These are phyloP conservation scores for Globisporangium heterothallicum DNA, from an alignment of 352 stramenopile genomes.

Conservation along the genomic window DNA sequence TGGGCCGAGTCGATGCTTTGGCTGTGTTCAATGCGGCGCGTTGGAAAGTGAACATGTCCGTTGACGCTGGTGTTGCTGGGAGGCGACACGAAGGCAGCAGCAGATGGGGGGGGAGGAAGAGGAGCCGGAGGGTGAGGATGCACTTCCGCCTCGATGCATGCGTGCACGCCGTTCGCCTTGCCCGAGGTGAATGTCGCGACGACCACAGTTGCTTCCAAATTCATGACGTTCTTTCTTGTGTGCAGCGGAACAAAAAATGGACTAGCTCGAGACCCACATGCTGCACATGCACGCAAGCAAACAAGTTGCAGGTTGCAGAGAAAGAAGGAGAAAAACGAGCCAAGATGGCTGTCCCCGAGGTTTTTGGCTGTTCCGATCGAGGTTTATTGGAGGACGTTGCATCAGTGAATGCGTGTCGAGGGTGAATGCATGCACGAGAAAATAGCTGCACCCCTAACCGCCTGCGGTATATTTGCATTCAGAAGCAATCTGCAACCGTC, in stretches of 20 bases:
- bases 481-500: background rate
- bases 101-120: background rate
- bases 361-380: background rate
- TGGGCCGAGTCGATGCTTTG: constrained; percentile 36
- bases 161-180: background rate
- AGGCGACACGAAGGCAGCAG: background rate
- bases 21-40: constrained; percentile 34
- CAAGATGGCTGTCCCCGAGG: background rate
- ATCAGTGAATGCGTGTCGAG: background rate
- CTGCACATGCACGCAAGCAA: background rate
- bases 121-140: background rate
- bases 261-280: background rate
- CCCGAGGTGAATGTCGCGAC: constrained; percentile 1
- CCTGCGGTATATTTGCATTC: background rate
- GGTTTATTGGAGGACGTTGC: background rate
- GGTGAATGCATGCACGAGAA: background rate
- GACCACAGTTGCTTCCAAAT: background rate
- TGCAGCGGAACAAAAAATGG: background rate
- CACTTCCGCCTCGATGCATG: constrained; percentile 11
- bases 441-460: background rate
- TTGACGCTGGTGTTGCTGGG: background rate
- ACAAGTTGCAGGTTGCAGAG: too few relatives aligned
- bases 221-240: background rate
- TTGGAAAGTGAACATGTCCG: constrained; percentile 20
- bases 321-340: too few relatives aligned